Conservation (phyloP, 2,329 filamentous ascomycete species). For the Gyromitra esculenta region DNA sequence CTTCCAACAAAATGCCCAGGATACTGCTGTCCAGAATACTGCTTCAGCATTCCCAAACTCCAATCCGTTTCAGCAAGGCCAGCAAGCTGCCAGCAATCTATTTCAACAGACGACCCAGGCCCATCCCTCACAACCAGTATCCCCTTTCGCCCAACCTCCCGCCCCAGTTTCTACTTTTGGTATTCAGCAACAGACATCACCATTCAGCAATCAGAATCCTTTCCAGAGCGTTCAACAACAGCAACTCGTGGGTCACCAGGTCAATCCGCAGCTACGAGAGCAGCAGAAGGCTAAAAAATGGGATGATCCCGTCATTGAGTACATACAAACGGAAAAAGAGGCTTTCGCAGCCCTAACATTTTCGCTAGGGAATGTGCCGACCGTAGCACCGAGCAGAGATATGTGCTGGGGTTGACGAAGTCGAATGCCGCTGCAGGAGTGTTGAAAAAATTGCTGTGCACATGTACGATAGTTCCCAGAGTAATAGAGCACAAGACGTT, state of each 20-base stretch:
- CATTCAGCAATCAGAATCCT: conserved; percentile 40
- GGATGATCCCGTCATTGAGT: conserved; percentile 54
- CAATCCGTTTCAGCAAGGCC: conserved; percentile 49
- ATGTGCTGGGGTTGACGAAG: conserved; percentile 52
- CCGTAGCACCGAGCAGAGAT: conserved; percentile 53
- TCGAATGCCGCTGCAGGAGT: not conserved
- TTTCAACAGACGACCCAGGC: conserved; percentile 21
- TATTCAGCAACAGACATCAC: conserved; percentile 16
- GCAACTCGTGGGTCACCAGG: conserved; percentile 18
- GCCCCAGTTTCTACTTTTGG: conserved; percentile 27
- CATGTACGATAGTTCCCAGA: conserved; percentile 18
- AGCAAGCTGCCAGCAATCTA: conserved; percentile 25
- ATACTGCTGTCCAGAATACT: conserved; percentile 20
- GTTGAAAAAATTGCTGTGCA: conserved; percentile 2
- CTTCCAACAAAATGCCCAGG: conserved; percentile 43
- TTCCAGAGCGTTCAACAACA: conserved; percentile 31
- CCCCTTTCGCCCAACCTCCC: conserved; percentile 30
- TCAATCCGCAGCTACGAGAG: conserved; percentile 40
- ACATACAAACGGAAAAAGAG: conserved; percentile 44
- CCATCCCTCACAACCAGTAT: conserved; percentile 20
- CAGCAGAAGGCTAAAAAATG: conserved; percentile 50
- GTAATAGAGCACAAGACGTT: conserved; percentile 1
- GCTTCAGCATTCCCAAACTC: conserved; percentile 47
- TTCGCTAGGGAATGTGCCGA: conserved; percentile 51
- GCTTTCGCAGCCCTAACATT: conserved; percentile 50